phyloP scores from a whole-genome alignment of 768 basidiomycete genomes.

The Hypsizygus marmoreus region DNA sequence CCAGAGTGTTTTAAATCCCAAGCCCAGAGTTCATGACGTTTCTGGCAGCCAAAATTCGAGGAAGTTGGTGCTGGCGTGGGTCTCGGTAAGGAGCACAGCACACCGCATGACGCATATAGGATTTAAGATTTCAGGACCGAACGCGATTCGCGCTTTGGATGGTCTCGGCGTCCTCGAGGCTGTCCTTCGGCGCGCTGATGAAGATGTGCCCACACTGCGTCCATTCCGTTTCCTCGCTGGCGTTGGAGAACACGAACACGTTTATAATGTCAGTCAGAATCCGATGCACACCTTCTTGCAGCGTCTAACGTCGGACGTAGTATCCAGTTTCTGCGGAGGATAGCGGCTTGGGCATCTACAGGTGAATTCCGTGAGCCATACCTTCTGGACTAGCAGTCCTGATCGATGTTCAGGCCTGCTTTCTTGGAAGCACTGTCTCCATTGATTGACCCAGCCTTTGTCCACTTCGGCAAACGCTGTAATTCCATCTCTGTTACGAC shows the following conservation, averaged over 20 bases:
- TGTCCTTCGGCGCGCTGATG: constrained; percentile 38
- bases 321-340: constrained; percentile 35
- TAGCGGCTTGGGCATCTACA: constrained; percentile 47
- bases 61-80: constrained; percentile 60
- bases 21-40: constrained; percentile 2
- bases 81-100: constrained; percentile 41
- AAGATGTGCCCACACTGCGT: constrained; percentile 29
- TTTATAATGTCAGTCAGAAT: constrained; percentile 52
- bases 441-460: constrained; percentile 39
- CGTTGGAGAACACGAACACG: constrained; percentile 38
- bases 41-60: constrained; percentile 42
- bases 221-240: constrained; percentile 48
- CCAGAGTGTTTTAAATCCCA: no score
- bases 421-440: constrained; percentile 53
- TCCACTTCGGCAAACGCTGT: constrained; percentile 56
- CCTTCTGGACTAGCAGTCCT: background rate
- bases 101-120: no score
- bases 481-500: constrained; percentile 29
- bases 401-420: constrained; percentile 36
- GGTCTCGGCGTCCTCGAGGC: constrained; percentile 45
- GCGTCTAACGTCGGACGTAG: constrained; percentile 19
- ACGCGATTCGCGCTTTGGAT: constrained; percentile 47
- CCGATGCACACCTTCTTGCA: no score
- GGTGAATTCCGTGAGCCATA: constrained; percentile 17
- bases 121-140: constrained; percentile 54